A percentile compares a stretch with the other conserved stretches of the same genome.
These are phyloP conservation scores for Lolium rigidum DNA, from an alignment of 176 grass and related monocot genomes.

Conservation along the genomic window DNA sequence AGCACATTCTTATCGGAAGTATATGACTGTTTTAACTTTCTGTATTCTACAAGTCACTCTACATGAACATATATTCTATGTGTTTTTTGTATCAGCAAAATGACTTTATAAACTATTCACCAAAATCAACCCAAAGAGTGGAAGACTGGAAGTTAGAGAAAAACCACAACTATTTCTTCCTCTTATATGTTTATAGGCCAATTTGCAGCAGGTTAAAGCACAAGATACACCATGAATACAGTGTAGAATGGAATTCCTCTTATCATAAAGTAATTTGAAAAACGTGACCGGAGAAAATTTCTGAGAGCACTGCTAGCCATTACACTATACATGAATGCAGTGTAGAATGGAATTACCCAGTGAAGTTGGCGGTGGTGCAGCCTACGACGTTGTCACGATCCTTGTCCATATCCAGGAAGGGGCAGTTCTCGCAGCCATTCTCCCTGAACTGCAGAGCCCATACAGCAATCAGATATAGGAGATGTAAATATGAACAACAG, in stretches of 20 bases:
- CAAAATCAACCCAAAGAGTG: background rate
- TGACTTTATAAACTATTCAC: background rate
- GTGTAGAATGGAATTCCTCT: no score
- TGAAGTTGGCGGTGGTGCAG: conserved; percentile 97
- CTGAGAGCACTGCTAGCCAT: background rate
- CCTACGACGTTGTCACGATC: conserved; percentile 81
- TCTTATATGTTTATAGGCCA: background rate
- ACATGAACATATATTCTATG: background rate
- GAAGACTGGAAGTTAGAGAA: conserved; percentile 4
- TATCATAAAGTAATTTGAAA: background rate
- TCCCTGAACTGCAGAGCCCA: conserved; percentile 75
- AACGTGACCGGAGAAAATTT: no score
- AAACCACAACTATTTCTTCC: background rate
- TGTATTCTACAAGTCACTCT: background rate
- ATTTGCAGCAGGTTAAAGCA: background rate
- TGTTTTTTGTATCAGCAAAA: background rate
- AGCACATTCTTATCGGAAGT: background rate
- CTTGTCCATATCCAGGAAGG: conserved; percentile 94
- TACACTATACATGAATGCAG: background rate
- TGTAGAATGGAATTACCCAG: conserved; percentile 51
- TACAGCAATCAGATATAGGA: background rate
- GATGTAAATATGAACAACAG: background rate
- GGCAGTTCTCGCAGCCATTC: conserved; percentile 92
- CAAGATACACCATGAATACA: background rate
- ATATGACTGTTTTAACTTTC: background rate